Evolutionary conservation across 2,329 filamentous ascomycete species (phyloP).

Genomic region (Cordyceps pruinosa): DNA sequence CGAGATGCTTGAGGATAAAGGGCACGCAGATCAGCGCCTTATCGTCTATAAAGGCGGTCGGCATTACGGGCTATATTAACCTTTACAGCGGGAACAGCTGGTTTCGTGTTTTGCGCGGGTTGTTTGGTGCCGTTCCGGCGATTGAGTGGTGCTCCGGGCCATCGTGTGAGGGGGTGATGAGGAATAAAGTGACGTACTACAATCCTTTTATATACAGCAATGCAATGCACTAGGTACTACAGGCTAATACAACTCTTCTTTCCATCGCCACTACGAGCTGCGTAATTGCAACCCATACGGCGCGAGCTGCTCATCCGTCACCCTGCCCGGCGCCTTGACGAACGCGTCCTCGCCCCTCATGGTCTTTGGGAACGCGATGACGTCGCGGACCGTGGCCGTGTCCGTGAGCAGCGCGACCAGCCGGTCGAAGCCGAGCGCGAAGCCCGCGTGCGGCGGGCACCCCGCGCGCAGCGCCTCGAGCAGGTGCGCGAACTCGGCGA

Average conservation of each 20-base stretch:
- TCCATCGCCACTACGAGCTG: neutral
- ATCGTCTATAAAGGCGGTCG: conserved; percentile 56
- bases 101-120: too few relatives aligned
- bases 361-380: conserved; percentile 95
- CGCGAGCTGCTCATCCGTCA: conserved; percentile 51
- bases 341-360: conserved; percentile 82
- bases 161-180: too few relatives aligned
- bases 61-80: conserved; percentile 2
- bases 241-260: neutral
- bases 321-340: conserved; percentile 66
- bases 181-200: too few relatives aligned
- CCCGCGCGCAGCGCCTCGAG: conserved; percentile 75
- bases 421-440: conserved; percentile 88
- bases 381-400: conserved; percentile 73
- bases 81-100: too few relatives aligned
- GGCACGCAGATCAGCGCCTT: conserved; percentile 72
- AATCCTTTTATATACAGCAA: neutral
- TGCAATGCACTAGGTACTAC: neutral
- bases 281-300: conserved; percentile 39
- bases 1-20: conserved; percentile 61
- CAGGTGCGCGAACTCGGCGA: conserved; percentile 80
- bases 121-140: too few relatives aligned
- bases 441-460: conserved; percentile 90
- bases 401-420: conserved; percentile 74
- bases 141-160: too few relatives aligned